Percentiles rank a stretch among this genome's conserved stretches.
Evolutionary conservation across 306 rosid species (phyloP).

Genomic region (Gastrolobium villosum): DNA sequence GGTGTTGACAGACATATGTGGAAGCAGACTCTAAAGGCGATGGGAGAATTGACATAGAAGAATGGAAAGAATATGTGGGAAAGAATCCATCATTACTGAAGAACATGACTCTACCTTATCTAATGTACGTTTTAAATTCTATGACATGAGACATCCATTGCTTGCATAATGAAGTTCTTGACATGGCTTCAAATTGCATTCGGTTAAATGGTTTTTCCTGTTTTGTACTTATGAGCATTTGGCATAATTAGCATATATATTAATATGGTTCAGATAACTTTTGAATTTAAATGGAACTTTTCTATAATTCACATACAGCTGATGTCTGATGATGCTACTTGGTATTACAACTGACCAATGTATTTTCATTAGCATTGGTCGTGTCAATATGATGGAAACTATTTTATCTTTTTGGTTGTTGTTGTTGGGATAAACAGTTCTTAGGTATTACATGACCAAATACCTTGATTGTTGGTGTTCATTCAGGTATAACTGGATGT

Average conservation of each 20-base stretch:
- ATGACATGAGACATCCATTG: background rate
- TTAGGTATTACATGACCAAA: background rate
- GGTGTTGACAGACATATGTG: slow-evolving; percentile 42
- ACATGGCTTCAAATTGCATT: background rate
- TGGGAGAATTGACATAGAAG: slow-evolving; percentile 47
- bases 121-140: slow-evolving; percentile 39
- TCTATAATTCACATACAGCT: background rate
- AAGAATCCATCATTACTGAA: slow-evolving; percentile 49
- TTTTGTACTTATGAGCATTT: background rate
- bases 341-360: background rate
- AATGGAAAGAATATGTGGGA: slow-evolving; percentile 48
- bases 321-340: background rate
- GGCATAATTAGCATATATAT: background rate
- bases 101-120: slow-evolving; percentile 55
- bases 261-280: background rate
- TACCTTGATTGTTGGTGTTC: background rate
- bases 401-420: too few species aligned
- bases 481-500: background rate
- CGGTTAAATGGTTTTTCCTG: background rate
- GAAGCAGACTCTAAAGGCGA: slow-evolving; percentile 50
- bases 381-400: background rate
- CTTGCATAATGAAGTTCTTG: background rate
- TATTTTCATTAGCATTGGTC: background rate
- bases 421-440: too few species aligned
- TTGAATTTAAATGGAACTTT: background rate